phyloP scores from a whole-genome alignment of 1,139 yeast genomes.

The Taphrina confusa region DNA sequence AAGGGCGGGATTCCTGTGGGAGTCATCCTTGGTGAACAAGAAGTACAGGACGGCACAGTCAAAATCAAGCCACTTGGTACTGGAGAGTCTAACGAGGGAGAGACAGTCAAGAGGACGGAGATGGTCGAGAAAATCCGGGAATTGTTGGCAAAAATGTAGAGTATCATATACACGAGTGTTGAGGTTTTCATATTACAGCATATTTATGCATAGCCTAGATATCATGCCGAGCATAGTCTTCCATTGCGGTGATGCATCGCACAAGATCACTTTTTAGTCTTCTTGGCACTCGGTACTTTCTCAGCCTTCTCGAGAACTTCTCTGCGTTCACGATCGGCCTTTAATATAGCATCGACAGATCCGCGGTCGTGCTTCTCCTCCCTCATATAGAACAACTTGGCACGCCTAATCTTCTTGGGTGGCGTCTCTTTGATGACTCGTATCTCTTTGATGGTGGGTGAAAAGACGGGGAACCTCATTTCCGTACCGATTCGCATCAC shows the following conservation, averaged over 20 bases:
- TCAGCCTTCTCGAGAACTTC: constrained; percentile 9
- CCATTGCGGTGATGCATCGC: too few relatives aligned
- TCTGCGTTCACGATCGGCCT: constrained; percentile 28
- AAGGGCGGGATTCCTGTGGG: constrained; percentile 88
- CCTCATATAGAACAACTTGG: constrained; percentile 46
- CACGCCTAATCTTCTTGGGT: constrained; percentile 40
- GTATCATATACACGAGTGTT: too few relatives aligned
- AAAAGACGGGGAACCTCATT: constrained; percentile 40
- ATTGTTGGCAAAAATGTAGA: constrained; percentile 19
- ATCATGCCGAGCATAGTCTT: too few relatives aligned
- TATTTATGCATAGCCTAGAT: too few relatives aligned
- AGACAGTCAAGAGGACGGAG: constrained; percentile 62
- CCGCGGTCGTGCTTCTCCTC: constrained; percentile 33
- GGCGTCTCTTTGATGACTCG: constrained; percentile 39
- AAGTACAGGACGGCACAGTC: constrained; percentile 73
- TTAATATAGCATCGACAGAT: constrained; percentile 34
- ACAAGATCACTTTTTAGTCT: background rate
- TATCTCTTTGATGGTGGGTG: constrained; percentile 40
- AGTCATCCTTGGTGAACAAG: constrained; percentile 93
- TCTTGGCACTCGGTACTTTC: background rate
- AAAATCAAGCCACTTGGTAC: constrained; percentile 88
- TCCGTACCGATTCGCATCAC: constrained; percentile 42
- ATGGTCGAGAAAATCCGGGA: constrained; percentile 58
- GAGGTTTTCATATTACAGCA: too few relatives aligned
- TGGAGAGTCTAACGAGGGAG: constrained; percentile 85